phyloP scores from a whole-genome alignment of 1,284 basidiomycete species.

The Heterobasidion parviporum region DNA sequence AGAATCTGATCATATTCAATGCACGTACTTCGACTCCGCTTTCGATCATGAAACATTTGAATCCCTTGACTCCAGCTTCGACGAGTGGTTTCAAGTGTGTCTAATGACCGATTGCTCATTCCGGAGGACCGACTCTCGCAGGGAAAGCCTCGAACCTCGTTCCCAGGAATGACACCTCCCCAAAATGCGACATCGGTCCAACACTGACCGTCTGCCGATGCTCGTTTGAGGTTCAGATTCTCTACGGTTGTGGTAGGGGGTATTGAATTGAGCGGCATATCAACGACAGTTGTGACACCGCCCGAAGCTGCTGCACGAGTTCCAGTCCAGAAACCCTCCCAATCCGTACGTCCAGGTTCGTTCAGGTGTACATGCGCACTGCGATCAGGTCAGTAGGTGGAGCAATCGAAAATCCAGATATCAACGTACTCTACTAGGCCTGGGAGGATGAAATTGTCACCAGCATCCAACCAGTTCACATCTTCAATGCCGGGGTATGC shows the following conservation, averaged over 20 bases:
- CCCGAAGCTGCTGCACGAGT: conserved; percentile 84
- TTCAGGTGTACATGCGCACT: conserved; percentile 92
- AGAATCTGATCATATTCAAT: neutral
- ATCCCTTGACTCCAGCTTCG: conserved; percentile 78
- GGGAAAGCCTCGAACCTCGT: conserved; percentile 42
- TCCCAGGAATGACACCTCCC: conserved; percentile 89
- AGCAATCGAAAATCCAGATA: neutral
- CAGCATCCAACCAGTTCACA: conserved; percentile 52
- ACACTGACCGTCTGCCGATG: conserved; percentile 66
- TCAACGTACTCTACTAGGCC: conserved; percentile 77
- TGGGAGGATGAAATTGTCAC: conserved; percentile 64
- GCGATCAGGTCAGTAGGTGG: conserved; percentile 1
- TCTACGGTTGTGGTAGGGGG: conserved; percentile 84
- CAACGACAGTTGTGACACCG: conserved; percentile 86
- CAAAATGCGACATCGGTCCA: conserved; percentile 88
- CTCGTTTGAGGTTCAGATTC: conserved; percentile 64
- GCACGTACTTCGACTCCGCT: conserved; percentile 79
- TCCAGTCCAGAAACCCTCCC: conserved; percentile 92
- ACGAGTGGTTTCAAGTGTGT: conserved; percentile 60
- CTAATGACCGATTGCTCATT: conserved; percentile 27
- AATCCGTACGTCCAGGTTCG: conserved; percentile 85
- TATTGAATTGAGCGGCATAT: conserved; percentile 95
- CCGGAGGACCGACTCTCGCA: neutral
- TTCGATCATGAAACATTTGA: conserved; percentile 93
- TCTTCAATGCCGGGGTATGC: conserved; percentile 28